Evolutionary conservation across 495 filamentous ascomycete species (phyloP).

Genomic region (Paragyromitra xinjiangensis): DNA sequence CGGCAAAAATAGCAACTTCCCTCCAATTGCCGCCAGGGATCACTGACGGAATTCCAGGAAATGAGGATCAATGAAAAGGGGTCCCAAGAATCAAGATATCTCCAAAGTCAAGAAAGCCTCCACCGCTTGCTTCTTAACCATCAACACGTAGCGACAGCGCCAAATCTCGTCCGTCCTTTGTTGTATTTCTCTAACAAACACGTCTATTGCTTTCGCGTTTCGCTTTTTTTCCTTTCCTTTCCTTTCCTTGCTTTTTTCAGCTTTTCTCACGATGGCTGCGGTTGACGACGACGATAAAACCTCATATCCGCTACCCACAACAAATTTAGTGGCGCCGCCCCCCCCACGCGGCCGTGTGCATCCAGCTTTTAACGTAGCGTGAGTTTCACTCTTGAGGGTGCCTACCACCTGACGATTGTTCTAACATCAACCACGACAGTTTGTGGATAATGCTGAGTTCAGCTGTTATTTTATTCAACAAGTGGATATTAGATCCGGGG

Average conservation of each 20-base stretch:
- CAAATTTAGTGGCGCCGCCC: constrained; percentile 24
- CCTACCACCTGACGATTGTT: not conserved
- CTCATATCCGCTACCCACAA: constrained; percentile 23
- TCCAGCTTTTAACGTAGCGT: constrained; percentile 89
- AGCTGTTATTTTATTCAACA: constrained; percentile 97
- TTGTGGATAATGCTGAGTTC: constrained; percentile 92
- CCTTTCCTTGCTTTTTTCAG: not conserved
- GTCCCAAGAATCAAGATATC: not conserved
- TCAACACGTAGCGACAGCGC: constrained; percentile 1
- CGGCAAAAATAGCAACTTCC: constrained; percentile 7
- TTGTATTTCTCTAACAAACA: too few relatives aligned
- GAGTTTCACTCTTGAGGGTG: constrained; percentile 59
- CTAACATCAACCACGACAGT: constrained; percentile 62
- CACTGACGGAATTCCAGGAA: not conserved
- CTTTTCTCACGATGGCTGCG: constrained; percentile 27
- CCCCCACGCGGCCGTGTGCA: constrained; percentile 64
- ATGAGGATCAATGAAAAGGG: constrained; percentile 2
- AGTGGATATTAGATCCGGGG: constrained; percentile 87
- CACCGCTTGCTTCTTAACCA: not conserved
- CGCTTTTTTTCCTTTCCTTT: not conserved
- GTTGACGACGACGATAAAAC: constrained; percentile 29
- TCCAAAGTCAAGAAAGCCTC: not conserved
- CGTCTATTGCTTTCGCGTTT: not conserved
- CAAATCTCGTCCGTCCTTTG: not conserved
- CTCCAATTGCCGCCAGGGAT: not conserved